Base-by-base conservation (phyloP, 75 land plant genomes). In the Chamaecyparis obtusa region DNA sequence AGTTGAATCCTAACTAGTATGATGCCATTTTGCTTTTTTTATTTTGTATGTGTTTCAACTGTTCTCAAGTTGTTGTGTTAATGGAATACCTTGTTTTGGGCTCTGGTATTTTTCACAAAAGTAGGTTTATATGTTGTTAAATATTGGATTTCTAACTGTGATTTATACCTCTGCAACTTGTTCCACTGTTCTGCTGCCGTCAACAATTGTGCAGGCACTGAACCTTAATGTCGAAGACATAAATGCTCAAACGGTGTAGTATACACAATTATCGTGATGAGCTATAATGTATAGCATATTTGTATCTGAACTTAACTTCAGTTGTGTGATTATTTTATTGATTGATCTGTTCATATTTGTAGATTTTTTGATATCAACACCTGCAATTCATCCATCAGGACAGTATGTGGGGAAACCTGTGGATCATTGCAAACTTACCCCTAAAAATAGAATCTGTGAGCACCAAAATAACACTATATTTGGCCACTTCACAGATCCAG, bases 101-200 rank as follows among this genome's bases (percentile, higher is more conserved):
- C 15, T 33, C 11, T 33, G 13, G 16, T 74, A 3, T 33, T 32
- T 32, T 32, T 32, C 16, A 2, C 35, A 33, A 14, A 33, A 74
- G 36, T 33, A 33, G 3, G 3, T 33, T 33, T 32, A 3, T 64
- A 64, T 64, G 5, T 64, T 19, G 16, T 78, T 39, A n/a, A n/a
- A 1, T 49, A 14, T 78, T 9, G 10, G 43, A 78, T 2, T 46
- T 81, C 24, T 81, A n/a, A 81, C 49, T 1, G 0, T 27, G n/a
- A 27, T n/a, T 46, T 9, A 2, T 1, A 9, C 21, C 14, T 57
- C 33, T 84, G 71, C 90, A 91, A 94, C 80, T 41, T 92, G 95
- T 60, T 94, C 95, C 5, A 96, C 95, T 1, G 95, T 92, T 76
- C 87, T 95, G 5, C 75, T 93, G 4, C 95, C 95, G 5, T 90